phyloP scores from a whole-genome alignment of 352 stramenopile species.

The Pythium coloratum region DNA sequence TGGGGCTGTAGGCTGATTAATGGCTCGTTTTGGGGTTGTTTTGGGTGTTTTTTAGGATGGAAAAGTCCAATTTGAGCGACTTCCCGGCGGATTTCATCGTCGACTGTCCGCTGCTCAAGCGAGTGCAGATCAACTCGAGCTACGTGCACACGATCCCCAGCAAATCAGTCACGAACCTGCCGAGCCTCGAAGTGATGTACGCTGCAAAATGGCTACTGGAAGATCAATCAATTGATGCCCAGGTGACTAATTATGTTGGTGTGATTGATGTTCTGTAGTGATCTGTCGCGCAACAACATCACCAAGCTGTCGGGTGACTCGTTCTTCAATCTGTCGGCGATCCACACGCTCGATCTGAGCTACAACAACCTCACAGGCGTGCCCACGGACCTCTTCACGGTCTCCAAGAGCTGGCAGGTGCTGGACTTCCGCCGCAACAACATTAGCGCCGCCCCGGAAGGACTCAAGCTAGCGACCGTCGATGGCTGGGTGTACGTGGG shows the following conservation, averaged over 20 bases:
- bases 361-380: constrained; percentile 50
- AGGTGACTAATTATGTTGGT: too few species aligned
- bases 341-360: constrained; percentile 60
- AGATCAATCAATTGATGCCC: too few species aligned
- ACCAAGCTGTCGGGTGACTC: constrained; percentile 39
- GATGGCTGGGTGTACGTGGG: constrained; percentile 62
- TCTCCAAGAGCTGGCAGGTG: constrained; percentile 49
- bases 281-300: constrained; percentile 47
- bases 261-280: constrained; percentile 17
- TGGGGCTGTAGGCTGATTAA: too few species aligned
- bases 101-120: constrained; percentile 42
- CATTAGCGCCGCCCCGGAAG: constrained; percentile 38
- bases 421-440: constrained; percentile 59
- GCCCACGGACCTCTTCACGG: constrained; percentile 38
- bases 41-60: constrained; percentile 16
- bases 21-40: not conserved
- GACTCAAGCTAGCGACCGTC: constrained; percentile 38
- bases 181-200: constrained; percentile 43
- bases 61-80: constrained; percentile 40
- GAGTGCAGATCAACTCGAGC: constrained; percentile 42
- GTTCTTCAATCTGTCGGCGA: constrained; percentile 45
- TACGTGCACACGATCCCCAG: constrained; percentile 34
- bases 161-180: constrained; percentile 36
- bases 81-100: constrained; percentile 36
- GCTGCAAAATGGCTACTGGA: not conserved